Percentiles rank a stretch among this genome's conserved stretches.
These are phyloP conservation scores for Blastobotrys chiropterorum DNA, from an alignment of 805 yeast species.

Conservation along the genomic window DNA sequence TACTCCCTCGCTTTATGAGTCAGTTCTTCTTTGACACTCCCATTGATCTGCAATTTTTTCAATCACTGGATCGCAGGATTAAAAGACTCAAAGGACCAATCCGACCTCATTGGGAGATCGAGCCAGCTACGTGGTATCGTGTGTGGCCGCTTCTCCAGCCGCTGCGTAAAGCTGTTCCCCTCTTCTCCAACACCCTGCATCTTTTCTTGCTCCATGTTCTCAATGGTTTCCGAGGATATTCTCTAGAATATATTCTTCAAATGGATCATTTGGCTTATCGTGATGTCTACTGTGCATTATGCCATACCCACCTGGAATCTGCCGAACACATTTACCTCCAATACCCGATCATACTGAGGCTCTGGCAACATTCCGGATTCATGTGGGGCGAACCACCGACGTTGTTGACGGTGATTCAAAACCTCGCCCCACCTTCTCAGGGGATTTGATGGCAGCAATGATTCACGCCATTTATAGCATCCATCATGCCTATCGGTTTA, in stretches of 20 bases:
- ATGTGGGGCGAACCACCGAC: background rate
- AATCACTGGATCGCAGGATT: background rate
- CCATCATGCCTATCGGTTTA: background rate
- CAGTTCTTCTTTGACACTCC: background rate
- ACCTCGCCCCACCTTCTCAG: background rate
- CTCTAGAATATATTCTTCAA: background rate
- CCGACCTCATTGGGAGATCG: background rate
- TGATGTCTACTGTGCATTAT: background rate
- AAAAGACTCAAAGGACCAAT: background rate
- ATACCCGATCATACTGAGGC: background rate
- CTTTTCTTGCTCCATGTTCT: background rate
- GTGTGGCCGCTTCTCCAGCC: background rate
- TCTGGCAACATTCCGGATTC: background rate
- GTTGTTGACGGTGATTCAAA: background rate
- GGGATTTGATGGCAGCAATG: background rate
- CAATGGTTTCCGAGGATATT: background rate
- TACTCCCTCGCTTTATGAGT: background rate
- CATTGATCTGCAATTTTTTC: background rate
- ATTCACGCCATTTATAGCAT: background rate
- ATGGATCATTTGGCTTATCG: background rate
- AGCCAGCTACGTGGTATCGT: background rate
- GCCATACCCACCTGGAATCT: background rate
- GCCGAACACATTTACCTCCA: background rate
- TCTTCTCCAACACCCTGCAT: background rate
- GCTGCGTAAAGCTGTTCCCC: background rate